These are phyloP conservation scores for Stemphylium beticola DNA, from an alignment of 2,329 filamentous ascomycete genomes.

Conservation along the genomic window DNA sequence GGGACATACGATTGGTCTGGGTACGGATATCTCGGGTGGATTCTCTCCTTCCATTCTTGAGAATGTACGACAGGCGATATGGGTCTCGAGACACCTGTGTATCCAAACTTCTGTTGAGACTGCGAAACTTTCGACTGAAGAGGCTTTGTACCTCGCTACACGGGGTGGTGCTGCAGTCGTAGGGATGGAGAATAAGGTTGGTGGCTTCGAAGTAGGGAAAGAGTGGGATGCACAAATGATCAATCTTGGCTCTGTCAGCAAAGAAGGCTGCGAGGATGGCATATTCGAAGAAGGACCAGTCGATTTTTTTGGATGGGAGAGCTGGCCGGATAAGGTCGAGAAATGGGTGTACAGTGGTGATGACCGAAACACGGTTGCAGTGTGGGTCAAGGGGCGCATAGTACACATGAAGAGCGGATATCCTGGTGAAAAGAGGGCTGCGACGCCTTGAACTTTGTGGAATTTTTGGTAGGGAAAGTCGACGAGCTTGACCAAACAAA, in stretches of 20 bases:
- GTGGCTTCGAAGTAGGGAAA: constrained; percentile 84
- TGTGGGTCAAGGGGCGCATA: constrained; percentile 86
- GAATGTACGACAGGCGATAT: constrained; percentile 78
- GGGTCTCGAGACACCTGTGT: constrained; percentile 76
- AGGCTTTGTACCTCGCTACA: constrained; percentile 86
- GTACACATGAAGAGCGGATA: constrained; percentile 64
- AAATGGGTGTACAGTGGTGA: constrained; percentile 97
- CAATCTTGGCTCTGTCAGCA: constrained; percentile 58
- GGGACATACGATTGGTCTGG: constrained; percentile 81
- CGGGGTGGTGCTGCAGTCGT: constrained; percentile 84
- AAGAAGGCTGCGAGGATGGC: constrained; percentile 39
- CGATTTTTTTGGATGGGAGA: constrained; percentile 90
- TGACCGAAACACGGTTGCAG: constrained; percentile 84
- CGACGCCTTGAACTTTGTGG: neutral
- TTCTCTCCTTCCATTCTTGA: constrained; percentile 83
- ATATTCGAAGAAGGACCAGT: constrained; percentile 68
- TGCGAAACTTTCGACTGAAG: constrained; percentile 79
- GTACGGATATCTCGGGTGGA: constrained; percentile 89
- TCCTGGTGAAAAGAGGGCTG: neutral
- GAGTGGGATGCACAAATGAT: constrained; percentile 91
- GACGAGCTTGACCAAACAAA: too few species aligned
- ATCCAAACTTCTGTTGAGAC: constrained; percentile 54
- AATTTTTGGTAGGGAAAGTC: too few species aligned
- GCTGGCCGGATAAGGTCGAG: constrained; percentile 81
- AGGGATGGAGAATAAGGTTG: constrained; percentile 73